phyloP scores from a whole-genome alignment of 352 stramenopile genomes.

The Phytophthora brassicae region DNA sequence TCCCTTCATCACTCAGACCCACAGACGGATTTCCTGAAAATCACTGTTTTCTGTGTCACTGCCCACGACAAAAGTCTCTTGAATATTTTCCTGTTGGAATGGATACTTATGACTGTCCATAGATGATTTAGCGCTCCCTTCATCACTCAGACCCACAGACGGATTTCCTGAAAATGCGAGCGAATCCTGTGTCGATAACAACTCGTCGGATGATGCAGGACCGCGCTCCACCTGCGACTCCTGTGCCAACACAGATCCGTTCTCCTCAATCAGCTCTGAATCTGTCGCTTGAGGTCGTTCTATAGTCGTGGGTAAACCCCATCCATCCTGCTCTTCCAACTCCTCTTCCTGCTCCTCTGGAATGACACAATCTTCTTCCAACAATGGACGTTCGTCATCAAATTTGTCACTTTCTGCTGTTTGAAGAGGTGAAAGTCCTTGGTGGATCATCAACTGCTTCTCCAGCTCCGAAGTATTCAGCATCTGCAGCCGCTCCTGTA shows the following conservation, averaged over 20 bases:
- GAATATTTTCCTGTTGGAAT: conserved; percentile 57
- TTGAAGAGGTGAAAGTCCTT: conserved; percentile 31
- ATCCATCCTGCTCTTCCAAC: conserved; percentile 59
- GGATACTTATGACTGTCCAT: conserved; percentile 37
- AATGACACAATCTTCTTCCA: conserved; percentile 65
- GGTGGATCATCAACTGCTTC: conserved; percentile 46
- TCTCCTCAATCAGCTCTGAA: conserved; percentile 75
- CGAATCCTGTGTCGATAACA: conserved; percentile 10
- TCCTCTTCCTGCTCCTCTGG: conserved; percentile 59
- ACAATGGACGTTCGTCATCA: conserved; percentile 44
- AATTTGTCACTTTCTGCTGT: conserved; percentile 19
- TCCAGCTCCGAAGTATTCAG: conserved; percentile 37
- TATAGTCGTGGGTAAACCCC: conserved; percentile 20
- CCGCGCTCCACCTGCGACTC: conserved; percentile 26
- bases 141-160: conserved; percentile 15
- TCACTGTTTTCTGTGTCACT: conserved; percentile 53
- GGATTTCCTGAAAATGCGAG: conserved; percentile 14
- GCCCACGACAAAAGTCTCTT: conserved; percentile 48
- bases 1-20: conserved; percentile 18
- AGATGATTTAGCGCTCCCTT: conserved; percentile 11
- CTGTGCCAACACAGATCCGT: conserved; percentile 39
- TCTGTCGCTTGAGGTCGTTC: conserved; percentile 37
- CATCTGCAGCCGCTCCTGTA: conserved; percentile 32
- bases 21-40: conserved; percentile 18
- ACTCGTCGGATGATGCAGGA: conserved; percentile 3